Evolutionary conservation across 2,329 filamentous ascomycete genomes (phyloP), one percentile per base, ranked within the genome.

Genomic region (Aspergillus japonicus): DNA sequence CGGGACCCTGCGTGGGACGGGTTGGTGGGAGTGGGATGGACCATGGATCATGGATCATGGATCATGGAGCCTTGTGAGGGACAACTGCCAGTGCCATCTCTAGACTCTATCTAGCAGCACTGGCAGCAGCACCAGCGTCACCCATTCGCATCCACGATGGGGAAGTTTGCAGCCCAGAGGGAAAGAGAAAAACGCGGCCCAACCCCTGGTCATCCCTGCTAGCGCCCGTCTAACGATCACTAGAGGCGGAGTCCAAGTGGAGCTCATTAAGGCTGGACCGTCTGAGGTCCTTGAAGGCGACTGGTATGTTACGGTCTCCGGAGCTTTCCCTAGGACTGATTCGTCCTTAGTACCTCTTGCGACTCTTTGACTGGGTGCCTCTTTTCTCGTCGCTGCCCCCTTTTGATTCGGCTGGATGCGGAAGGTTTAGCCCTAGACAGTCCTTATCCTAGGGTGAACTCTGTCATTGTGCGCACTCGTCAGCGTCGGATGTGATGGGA

Each of bases 241-340:
- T 69, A 64, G 63, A 63, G 59, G 64, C 63, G 60, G 63, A 59
- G 59, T 54, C 64, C 47, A 63, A 55, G 66, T 67, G 64, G 67
- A 57, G 47, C 61, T 50, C 35, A 64, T 65, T 66, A 68, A 67
- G 60, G 61, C 66, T 65, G 64, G 66, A 59, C 61, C 56, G 56
- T 50, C 44, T 24, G 31, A 55, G 51, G 50, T 51, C 57, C 58
- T 56, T 52, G 60, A 50, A 58, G 51, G 51, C 48, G 53, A 48
- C 31, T 50, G 44, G 19, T 35, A 33, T 50, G 8, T 21, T 33
- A 50, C 49, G 49, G n/a, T 26, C 60, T 24, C 19, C 26, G 33
- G 57, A 39, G 42, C 51, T 31, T 47, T 12, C 19, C 35, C 23
- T 26, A 44, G 39, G 4, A 44, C 39, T 19, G 16, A 44, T 44